Conservation (phyloP, 257 asterid species). For the Solanum gandarillasii region DNA sequence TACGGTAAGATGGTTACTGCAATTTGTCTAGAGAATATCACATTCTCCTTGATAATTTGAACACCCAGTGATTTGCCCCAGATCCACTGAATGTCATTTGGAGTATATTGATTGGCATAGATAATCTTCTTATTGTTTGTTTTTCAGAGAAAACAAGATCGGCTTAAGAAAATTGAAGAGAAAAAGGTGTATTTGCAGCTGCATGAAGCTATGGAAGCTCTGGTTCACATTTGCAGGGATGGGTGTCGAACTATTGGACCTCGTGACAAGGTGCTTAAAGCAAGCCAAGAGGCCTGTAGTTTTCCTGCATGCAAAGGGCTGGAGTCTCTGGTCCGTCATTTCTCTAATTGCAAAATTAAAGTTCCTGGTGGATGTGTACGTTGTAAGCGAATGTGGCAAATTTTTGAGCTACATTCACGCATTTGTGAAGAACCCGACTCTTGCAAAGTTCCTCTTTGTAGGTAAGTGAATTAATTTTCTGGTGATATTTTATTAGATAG, state of each 20-base stretch:
- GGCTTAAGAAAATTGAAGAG: conserved; percentile 59
- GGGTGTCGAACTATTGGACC: conserved; percentile 93
- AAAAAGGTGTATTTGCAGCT: conserved; percentile 68
- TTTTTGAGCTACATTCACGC: conserved; percentile 75
- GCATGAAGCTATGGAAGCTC: conserved; percentile 92
- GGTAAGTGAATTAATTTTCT: conserved; percentile 25
- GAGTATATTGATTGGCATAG: not conserved
- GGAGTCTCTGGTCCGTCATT: conserved; percentile 72
- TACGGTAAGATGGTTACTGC: conserved; percentile 45
- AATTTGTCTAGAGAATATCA: not conserved
- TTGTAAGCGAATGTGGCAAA: conserved; percentile 96
- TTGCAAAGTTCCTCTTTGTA: conserved; percentile 93
- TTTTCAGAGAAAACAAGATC: conserved; percentile 66
- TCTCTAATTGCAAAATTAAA: conserved; percentile 50
- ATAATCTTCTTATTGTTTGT: not conserved
- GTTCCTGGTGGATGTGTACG: conserved; percentile 87
- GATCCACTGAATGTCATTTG: not conserved
- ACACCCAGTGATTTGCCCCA: not conserved
- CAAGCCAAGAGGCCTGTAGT: conserved; percentile 37
- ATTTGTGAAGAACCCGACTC: conserved; percentile 65
- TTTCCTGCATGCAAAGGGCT: conserved; percentile 83
- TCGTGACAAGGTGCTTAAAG: conserved; percentile 55
- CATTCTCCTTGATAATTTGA: not conserved
- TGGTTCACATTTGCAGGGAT: conserved; percentile 71
- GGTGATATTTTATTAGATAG: not conserved